Base-by-base conservation (phyloP, 2,329 filamentous ascomycete species). In the Phyllosticta citrichinensis region DNA sequence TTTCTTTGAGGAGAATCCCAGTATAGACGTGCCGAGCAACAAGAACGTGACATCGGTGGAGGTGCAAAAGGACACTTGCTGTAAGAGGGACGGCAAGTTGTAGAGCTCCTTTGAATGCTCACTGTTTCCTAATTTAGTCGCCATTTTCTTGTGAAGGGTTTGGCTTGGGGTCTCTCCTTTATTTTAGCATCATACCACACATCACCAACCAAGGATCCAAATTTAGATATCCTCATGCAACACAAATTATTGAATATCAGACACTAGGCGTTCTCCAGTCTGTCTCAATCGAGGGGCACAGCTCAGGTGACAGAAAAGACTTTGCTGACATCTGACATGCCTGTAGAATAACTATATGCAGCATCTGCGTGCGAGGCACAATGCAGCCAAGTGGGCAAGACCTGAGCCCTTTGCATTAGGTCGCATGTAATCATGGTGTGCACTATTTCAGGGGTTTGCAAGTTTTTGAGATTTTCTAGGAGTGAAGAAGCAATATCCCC, bases 1-100 rank as follows among this genome's bases (percentile, higher is more conserved):
- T 65, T 83, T 83, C 73, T 83, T 83, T 64, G 75, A 74, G 1
- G 73, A 69, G 30, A 83, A 83, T 57, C 80, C 81, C 0, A 76
- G 77, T 4, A 75, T 83, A 57, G 80, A 83, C 69, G 79, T 83
- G 22, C 80, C 80, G n/a, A 62, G 55, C 60, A 58, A 57, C 56
- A 50, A 52, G 55, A 62, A 62, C 52, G n/a, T 47, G 51, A 51
- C 55, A n/a, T 33, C 20, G 17, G 56, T 62, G 10, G 59, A 61
- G 55, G 59, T 61, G 30, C 55, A 57, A 17, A 61, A 57, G 54
- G 57, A 61, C 47, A 54, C 53, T 50, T 61, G 59, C 14, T 61
- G 59, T 17, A 55, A 47, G 11, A 57, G 30, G 40, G 54, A 47
- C 6, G 40, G n/a, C 12, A 47, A 47, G 14, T n/a, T 47, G 40